These are phyloP conservation scores for Talaromyces wortmannii DNA, from an alignment of 495 filamentous ascomycete species.

Conservation along the genomic window DNA sequence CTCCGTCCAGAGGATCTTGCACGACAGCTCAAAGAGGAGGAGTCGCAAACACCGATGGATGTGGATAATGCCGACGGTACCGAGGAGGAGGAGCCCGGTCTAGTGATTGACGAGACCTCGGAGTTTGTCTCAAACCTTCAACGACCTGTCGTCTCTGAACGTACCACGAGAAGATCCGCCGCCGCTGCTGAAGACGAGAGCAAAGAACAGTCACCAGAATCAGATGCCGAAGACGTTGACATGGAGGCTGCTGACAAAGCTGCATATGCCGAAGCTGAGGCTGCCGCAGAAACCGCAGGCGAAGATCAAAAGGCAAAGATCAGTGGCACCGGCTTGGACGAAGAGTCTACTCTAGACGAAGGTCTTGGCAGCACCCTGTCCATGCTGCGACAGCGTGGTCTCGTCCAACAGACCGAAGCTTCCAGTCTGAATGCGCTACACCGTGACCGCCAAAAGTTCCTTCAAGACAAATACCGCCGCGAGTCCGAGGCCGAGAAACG, in stretches of 20 bases:
- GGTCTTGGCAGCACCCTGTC: conserved; percentile 77
- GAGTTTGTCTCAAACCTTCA: conserved; percentile 87
- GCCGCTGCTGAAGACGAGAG: conserved; percentile 18
- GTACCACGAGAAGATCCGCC: conserved; percentile 37
- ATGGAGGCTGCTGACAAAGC: conserved; percentile 55
- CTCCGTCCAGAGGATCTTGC: conserved; percentile 79
- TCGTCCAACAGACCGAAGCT: conserved; percentile 59
- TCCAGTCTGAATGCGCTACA: conserved; percentile 59
- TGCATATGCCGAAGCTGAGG: conserved; percentile 38
- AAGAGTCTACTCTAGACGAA: conserved; percentile 68
- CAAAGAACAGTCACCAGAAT: conserved; percentile 32
- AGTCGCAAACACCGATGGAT: conserved; percentile 47
- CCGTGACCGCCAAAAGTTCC: conserved; percentile 74
- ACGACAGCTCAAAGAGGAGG: conserved; percentile 71
- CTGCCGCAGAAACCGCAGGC: conserved; percentile 35
- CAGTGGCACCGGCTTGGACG: conserved; percentile 71
- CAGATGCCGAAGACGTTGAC: conserved; percentile 53
- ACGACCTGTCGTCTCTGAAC: conserved; percentile 60
- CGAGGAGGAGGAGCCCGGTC: conserved; percentile 58
- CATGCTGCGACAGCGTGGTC: conserved; percentile 75
- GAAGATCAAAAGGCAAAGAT: conserved; percentile 35
- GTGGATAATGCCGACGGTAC: conserved; percentile 34
- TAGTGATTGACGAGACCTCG: conserved; percentile 90
- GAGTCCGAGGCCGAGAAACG: conserved; percentile 70
- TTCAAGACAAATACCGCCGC: conserved; percentile 66